Conservation (phyloP, 768 basidiomycete genomes). For the Tephrocybe sp. region DNA sequence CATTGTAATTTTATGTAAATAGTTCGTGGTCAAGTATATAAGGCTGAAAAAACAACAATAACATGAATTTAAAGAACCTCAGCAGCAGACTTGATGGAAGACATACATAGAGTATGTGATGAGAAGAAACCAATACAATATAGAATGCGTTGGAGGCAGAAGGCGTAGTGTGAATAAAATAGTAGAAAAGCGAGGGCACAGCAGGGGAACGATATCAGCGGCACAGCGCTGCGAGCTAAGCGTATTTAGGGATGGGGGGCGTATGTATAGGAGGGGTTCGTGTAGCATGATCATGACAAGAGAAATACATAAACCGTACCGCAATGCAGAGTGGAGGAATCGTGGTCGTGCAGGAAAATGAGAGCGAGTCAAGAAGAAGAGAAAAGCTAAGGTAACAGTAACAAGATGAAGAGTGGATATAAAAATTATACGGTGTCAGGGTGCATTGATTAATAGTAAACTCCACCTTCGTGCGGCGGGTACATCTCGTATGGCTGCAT, state of each 20-base stretch:
- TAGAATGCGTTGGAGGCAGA: constrained; percentile 18
- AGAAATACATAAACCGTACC: constrained; percentile 13
- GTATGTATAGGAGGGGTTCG: constrained; percentile 5
- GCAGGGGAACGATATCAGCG: constrained; percentile 8
- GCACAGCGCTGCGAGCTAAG: constrained; percentile 2
- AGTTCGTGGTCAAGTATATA: no score
- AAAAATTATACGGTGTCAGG: no score
- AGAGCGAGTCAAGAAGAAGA: neutral
- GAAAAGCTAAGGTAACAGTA: constrained; percentile 16
- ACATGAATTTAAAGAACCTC: constrained; percentile 1
- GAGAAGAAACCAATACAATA: constrained; percentile 17
- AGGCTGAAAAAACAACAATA: neutral
- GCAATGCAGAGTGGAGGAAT: constrained; percentile 10
- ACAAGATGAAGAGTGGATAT: constrained; percentile 22
- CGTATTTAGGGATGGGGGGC: neutral
- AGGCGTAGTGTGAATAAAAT: constrained; percentile 20
- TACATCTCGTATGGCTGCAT: constrained; percentile 69
- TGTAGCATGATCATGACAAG: constrained; percentile 11
- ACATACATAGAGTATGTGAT: constrained; percentile 21
- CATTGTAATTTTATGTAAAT: no score
- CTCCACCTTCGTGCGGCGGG: constrained; percentile 48
- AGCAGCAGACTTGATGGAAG: constrained; percentile 9
- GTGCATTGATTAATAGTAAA: constrained; percentile 56
- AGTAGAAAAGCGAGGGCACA: constrained; percentile 7
- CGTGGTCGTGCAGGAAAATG: neutral